phyloP scores from a whole-genome alignment of 305 asterid species.

The Striga hermonthica region DNA sequence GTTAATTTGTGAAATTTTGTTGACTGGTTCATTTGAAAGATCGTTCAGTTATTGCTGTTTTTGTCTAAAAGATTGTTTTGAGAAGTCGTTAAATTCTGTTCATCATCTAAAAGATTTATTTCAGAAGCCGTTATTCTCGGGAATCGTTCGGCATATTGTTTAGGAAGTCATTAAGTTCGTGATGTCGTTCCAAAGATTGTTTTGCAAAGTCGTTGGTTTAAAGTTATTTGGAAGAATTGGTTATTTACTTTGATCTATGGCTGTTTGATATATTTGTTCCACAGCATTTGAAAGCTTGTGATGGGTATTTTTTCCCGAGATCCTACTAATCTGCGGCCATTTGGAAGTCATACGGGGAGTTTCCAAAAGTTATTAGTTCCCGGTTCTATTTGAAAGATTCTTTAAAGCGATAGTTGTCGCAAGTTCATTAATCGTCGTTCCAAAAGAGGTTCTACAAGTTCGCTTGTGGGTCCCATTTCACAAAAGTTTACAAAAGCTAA shows the following conservation, averaged over 20 bases:
- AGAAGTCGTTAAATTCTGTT: slow-evolving; percentile 2
- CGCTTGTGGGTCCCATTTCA: slow-evolving; percentile 15
- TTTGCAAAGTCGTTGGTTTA: slow-evolving; percentile 5
- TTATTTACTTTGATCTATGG: no score
- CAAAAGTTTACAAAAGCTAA: slow-evolving; percentile 12
- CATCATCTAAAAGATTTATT: background rate
- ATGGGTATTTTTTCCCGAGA: background rate
- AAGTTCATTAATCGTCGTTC: slow-evolving; percentile 14
- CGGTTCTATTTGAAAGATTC: background rate
- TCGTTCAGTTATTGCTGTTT: background rate
- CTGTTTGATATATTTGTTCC: no score
- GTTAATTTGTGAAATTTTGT: background rate
- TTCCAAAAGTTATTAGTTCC: slow-evolving; percentile 9
- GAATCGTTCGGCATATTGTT: background rate
- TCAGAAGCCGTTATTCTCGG: background rate
- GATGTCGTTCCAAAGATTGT: slow-evolving; percentile 5
- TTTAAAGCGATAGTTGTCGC: slow-evolving; percentile 6
- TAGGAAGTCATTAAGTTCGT: background rate
- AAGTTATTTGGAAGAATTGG: background rate
- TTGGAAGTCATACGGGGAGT: background rate
- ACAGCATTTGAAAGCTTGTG: background rate
- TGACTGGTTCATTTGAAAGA: background rate
- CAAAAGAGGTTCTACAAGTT: background rate
- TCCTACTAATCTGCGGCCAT: background rate
- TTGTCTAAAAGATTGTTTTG: background rate